Percentiles rank a stretch among this genome's conserved stretches.
phyloP scores from a whole-genome alignment of 345 rosid genomes.

The Syzygium aqueum region DNA sequence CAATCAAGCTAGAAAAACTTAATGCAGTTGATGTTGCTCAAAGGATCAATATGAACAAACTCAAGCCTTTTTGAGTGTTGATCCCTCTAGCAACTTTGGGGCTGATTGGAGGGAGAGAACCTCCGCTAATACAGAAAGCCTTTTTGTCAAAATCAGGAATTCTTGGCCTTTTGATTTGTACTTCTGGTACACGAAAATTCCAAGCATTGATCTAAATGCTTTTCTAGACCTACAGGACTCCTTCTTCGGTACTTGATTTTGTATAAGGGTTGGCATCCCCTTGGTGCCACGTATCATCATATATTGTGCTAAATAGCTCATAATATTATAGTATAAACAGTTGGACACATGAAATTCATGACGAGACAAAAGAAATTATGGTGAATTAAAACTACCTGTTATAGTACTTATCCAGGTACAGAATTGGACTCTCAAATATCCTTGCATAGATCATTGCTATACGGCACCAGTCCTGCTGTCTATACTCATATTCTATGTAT shows the following conservation, averaged over 20 bases:
- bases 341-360: background rate
- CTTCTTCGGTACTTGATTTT: background rate
- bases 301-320: background rate
- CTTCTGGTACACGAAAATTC: background rate
- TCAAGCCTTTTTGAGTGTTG: background rate
- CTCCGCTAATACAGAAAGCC: background rate
- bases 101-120: background rate
- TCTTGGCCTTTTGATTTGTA: background rate
- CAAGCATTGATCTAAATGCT: background rate
- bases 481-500: constrained; percentile 86
- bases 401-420: constrained; percentile 74
- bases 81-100: background rate
- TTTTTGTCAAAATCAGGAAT: background rate
- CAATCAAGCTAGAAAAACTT: background rate
- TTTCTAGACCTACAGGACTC: background rate
- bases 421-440: constrained; percentile 80
- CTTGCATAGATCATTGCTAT: constrained; percentile 73
- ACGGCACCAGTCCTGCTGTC: constrained; percentile 81
- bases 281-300: background rate
- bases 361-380: background rate
- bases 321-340: background rate
- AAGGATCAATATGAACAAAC: background rate
- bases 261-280: background rate
- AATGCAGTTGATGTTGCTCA: background rate
- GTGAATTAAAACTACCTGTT: constrained; percentile 32